Conservation (phyloP, 2,329 filamentous ascomycete genomes). For the Aspergillus flavus region DNA sequence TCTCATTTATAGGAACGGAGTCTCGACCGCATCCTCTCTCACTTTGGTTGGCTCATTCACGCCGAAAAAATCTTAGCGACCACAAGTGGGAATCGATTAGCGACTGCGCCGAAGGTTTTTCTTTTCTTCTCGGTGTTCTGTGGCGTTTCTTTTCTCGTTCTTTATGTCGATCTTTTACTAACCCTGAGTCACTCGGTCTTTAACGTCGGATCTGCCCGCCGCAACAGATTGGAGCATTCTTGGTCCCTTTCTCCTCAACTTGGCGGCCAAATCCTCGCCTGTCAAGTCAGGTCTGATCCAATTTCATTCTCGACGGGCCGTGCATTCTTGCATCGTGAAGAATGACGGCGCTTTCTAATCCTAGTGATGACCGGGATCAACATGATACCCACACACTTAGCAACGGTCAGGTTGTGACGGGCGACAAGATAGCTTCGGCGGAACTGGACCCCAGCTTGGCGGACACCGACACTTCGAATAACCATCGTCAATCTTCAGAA, state of each 20-base stretch:
- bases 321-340: background rate
- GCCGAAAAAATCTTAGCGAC: background rate
- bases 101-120: background rate
- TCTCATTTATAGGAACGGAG: background rate
- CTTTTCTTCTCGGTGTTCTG: background rate
- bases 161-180: background rate
- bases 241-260: background rate
- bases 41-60: background rate
- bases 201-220: constrained; percentile 10
- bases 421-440: background rate
- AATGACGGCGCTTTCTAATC: constrained; percentile 6
- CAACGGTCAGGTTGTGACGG: background rate
- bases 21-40: background rate
- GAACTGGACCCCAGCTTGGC: constrained; percentile 5
- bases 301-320: background rate
- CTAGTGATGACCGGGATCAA: background rate
- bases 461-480: constrained; percentile 9
- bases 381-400: background rate
- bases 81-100: background rate
- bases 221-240: background rate
- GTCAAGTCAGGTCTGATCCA: background rate
- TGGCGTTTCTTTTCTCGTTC: background rate
- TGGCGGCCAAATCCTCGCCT: background rate
- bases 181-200: background rate
- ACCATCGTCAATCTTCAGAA: constrained; percentile 6